phyloP scores from a whole-genome alignment of 345 rosid genomes.

The Boechera retrofracta region DNA sequence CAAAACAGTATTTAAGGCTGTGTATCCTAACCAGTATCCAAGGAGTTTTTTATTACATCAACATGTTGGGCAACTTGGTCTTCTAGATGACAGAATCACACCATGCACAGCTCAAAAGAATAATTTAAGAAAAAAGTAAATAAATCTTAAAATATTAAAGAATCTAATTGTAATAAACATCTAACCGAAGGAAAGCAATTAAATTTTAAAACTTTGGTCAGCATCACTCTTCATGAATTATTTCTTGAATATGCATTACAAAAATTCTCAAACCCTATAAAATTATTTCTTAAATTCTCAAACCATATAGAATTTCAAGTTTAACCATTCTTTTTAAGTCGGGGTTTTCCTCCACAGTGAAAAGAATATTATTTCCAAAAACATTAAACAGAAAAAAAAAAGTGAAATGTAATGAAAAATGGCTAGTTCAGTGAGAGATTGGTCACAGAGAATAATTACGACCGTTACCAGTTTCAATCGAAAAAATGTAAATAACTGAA shows the following conservation, averaged over 20 bases:
- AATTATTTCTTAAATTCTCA: neutral
- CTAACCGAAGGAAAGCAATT: neutral
- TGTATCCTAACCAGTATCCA: conserved; percentile 38
- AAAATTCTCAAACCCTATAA: neutral
- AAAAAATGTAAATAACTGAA: neutral
- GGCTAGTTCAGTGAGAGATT: conserved; percentile 1
- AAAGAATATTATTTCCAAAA: neutral
- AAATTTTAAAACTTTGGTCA: neutral
- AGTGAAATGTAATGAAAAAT: neutral
- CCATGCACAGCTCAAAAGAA: conserved; percentile 33
- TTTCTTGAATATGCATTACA: neutral
- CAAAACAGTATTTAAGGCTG: conserved; percentile 25
- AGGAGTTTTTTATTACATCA: conserved; percentile 19
- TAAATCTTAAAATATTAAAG: neutral
- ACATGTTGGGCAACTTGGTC: conserved; percentile 41
- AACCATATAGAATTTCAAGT: neutral
- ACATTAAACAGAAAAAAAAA: too few species aligned
- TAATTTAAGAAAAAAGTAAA: conserved; percentile 3
- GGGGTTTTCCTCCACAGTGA: neutral
- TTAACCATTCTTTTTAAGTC: neutral
- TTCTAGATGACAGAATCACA: conserved; percentile 44
- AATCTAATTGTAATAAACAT: neutral
- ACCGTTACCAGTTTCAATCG: conserved; percentile 28
- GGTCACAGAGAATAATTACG: conserved; percentile 18
- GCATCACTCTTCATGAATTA: conserved; percentile 9